Conservation (phyloP, 352 stramenopile species). For the Phytophthora syringae region DNA sequence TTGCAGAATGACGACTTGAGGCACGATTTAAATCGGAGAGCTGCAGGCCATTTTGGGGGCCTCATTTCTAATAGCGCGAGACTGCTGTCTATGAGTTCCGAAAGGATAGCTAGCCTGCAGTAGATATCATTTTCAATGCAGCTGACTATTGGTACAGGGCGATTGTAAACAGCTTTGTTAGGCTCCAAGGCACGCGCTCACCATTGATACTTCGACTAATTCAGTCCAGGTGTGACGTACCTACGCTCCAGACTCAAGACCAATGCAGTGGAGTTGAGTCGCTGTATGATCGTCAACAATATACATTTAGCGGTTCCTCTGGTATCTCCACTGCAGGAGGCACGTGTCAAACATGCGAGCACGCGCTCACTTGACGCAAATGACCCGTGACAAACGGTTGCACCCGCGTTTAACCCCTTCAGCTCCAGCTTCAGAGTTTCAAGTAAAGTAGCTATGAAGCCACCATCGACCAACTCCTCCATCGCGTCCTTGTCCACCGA, state of each 20-base stretch:
- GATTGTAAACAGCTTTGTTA: no score
- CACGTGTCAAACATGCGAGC: not conserved
- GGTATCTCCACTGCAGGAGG: not conserved
- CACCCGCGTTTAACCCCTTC: constrained; percentile 20
- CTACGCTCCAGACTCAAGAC: not conserved
- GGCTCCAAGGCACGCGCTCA: constrained; percentile 14
- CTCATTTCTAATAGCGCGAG: no score
- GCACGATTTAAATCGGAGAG: no score
- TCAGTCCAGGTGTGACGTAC: not conserved
- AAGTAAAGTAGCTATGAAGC: constrained; percentile 61
- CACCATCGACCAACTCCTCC: constrained; percentile 74
- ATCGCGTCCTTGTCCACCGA: constrained; percentile 61
- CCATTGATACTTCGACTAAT: not conserved
- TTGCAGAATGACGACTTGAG: constrained; percentile 17
- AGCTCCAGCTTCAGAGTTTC: constrained; percentile 57
- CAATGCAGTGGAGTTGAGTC: not conserved
- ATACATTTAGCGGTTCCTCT: not conserved
- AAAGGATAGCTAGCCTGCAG: not conserved
- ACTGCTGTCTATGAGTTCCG: not conserved
- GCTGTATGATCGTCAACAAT: not conserved
- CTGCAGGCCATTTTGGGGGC: no score
- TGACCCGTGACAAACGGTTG: constrained; percentile 18
- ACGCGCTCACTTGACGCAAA: constrained; percentile 15
- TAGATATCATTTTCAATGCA: not conserved
- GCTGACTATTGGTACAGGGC: no score